Percentiles rank a stretch among this genome's conserved stretches.
Conservation (phyloP, 164 flowering plant species). For the Buxus sempervirens region DNA sequence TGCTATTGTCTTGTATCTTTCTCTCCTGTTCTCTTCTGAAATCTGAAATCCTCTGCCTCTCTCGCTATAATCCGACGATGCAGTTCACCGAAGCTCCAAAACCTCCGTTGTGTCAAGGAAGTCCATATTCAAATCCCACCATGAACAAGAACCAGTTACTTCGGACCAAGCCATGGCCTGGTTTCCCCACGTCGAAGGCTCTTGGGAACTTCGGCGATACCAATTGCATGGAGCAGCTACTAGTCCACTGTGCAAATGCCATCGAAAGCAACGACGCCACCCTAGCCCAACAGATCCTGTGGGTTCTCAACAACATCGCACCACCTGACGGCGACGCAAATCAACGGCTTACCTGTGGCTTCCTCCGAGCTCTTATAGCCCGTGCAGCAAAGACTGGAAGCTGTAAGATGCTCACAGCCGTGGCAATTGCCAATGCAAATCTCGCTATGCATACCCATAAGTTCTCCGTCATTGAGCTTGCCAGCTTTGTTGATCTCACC, state of each 20-base stretch:
- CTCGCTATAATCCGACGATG: conserved; percentile 39
- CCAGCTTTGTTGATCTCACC: conserved; percentile 76
- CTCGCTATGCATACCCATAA: conserved; percentile 37
- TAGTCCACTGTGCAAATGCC: conserved; percentile 90
- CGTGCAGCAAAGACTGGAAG: conserved; percentile 68
- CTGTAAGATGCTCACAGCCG: conserved; percentile 56
- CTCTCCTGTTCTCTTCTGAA: conserved; percentile 4
- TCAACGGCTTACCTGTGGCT: conserved; percentile 77
- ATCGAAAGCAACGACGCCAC: conserved; percentile 87
- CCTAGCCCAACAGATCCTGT: conserved; percentile 81
- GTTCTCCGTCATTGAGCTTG: conserved; percentile 73
- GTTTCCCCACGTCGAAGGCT: conserved; percentile 41
- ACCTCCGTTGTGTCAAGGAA: conserved; percentile 32
- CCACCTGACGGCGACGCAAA: conserved; percentile 86
- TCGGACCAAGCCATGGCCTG: conserved; percentile 52
- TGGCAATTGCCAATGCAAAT: conserved; percentile 27
- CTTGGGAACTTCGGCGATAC: conserved; percentile 57
- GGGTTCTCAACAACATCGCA: conserved; percentile 96
- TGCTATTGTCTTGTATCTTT: conserved; percentile 22
- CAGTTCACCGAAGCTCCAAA: conserved; percentile 64
- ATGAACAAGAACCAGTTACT: conserved; percentile 42
- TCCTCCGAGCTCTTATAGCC: conserved; percentile 76
- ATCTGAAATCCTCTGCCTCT: not conserved
- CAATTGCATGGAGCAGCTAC: conserved; percentile 91
- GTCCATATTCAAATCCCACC: conserved; percentile 23